phyloP scores from a whole-genome alignment of 208 protist genomes.

The Lotmaria passim region DNA sequence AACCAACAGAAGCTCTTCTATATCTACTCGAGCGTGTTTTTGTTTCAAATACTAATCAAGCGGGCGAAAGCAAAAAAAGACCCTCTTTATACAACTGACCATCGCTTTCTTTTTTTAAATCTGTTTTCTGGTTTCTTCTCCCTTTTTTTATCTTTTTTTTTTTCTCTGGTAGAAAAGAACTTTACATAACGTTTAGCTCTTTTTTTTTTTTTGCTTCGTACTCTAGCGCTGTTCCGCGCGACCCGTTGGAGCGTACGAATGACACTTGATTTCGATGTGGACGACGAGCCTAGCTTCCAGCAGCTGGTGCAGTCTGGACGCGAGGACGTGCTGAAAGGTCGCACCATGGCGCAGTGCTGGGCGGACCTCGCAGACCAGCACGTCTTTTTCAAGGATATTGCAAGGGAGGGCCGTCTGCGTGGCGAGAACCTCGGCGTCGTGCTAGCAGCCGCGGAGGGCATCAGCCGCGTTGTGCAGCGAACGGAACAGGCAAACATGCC shows the following conservation, averaged over 20 bases:
- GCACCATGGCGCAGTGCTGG: slow-evolving; percentile 42
- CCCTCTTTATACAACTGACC: no score
- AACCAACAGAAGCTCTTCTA: no score
- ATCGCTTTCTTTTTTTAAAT: no score
- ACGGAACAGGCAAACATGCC: background rate
- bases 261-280: slow-evolving; percentile 43
- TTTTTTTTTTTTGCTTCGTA: background rate
- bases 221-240: no score
- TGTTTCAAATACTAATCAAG: no score
- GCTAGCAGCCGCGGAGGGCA: slow-evolving; percentile 48
- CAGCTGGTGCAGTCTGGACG: slow-evolving; percentile 29
- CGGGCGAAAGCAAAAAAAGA: no score
- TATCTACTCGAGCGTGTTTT: no score
- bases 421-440: slow-evolving; percentile 43
- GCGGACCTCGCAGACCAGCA: slow-evolving; percentile 45
- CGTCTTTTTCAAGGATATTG: slow-evolving; percentile 69
- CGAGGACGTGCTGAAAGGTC: slow-evolving; percentile 36
- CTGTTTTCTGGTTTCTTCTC: slow-evolving; percentile 3
- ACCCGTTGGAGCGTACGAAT: no score
- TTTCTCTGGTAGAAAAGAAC: no score
- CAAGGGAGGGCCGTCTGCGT: slow-evolving; percentile 48
- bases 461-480: slow-evolving; percentile 31
- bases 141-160: no score
- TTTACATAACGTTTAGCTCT: no score
- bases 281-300: slow-evolving; percentile 26